Evolutionary conservation across 148 eudicot genomes (phyloP).

Genomic region (Arbutus unedo): DNA sequence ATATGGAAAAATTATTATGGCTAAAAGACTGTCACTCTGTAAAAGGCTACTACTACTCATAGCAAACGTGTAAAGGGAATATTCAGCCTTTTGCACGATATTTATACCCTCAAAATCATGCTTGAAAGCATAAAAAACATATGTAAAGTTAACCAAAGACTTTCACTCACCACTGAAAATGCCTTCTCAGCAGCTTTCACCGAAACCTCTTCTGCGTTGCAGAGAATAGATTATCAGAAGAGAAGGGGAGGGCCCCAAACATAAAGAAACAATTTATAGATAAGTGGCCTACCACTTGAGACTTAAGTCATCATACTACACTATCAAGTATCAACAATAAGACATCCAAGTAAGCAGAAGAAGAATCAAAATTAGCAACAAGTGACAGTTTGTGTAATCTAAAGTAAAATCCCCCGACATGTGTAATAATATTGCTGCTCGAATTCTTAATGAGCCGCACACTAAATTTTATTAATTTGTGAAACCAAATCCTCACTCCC

Average conservation of each 20-base stretch:
- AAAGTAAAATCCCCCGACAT: not conserved
- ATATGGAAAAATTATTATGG: not conserved
- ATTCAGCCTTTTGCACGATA: not conserved
- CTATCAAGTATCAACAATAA: no score
- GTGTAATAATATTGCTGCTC: not conserved
- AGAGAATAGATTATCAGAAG: slow-evolving; percentile 12
- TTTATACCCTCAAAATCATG: not conserved
- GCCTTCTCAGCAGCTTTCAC: slow-evolving; percentile 35
- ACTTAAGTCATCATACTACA: not conserved
- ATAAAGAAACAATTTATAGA: not conserved
- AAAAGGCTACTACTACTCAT: not conserved
- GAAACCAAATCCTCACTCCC: not conserved
- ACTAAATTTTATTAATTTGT: no score
- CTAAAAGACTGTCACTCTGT: slow-evolving; percentile 2
- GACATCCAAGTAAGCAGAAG: not conserved
- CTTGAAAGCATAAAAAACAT: not conserved
- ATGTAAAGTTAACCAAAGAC: not conserved
- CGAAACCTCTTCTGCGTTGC: slow-evolving; percentile 43
- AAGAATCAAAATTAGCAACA: not conserved
- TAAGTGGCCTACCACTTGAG: not conserved
- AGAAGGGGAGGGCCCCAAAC: not conserved
- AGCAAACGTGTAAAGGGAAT: not conserved
- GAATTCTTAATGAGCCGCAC: not conserved
- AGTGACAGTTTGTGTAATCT: not conserved
- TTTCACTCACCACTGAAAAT: slow-evolving; percentile 60